A percentile compares a stretch with the other conserved stretches of the same genome.
Evolutionary conservation across 257 asterid genomes (phyloP).

Genomic region (Prunella vulgaris): DNA sequence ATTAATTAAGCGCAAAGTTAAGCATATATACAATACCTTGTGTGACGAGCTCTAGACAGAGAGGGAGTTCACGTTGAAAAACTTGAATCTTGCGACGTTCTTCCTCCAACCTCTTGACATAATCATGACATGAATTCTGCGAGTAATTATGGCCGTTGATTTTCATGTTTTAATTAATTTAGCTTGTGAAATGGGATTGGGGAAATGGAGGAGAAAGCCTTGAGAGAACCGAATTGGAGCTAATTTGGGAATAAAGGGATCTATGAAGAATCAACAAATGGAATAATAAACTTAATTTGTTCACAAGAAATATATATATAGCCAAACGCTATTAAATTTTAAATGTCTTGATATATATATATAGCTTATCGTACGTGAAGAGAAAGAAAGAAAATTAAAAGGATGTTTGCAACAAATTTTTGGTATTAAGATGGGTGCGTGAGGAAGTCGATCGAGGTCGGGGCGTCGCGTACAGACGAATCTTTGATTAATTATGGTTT

Average conservation of each 20-base stretch:
- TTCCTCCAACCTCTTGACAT: slow-evolving; percentile 57
- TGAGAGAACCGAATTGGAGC: slow-evolving; percentile 32
- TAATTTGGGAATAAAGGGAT: slow-evolving; percentile 45
- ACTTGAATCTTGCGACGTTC: slow-evolving; percentile 87
- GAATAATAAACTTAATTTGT: slow-evolving; percentile 40
- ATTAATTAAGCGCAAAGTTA: background rate
- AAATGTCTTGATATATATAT: background rate
- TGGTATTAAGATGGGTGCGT: slow-evolving; percentile 7
- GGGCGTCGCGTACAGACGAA: slow-evolving; percentile 52
- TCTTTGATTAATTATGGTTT: slow-evolving; percentile 21
- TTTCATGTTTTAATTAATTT: slow-evolving; percentile 21
- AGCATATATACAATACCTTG: slow-evolving; percentile 51
- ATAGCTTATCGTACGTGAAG: too few relatives aligned
- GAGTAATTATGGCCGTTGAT: slow-evolving; percentile 35
- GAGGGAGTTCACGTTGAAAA: slow-evolving; percentile 93
- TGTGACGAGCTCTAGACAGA: slow-evolving; percentile 79
- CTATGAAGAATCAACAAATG: slow-evolving; percentile 47
- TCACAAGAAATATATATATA: slow-evolving; percentile 21
- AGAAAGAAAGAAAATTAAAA: background rate
- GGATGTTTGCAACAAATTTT: background rate
- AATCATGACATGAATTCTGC: slow-evolving; percentile 49
- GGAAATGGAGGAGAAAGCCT: slow-evolving; percentile 14
- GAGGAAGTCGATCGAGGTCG: slow-evolving; percentile 43
- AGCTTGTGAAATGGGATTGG: slow-evolving; percentile 2
- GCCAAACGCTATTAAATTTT: background rate